These are phyloP conservation scores for Pseudogymnoascus sp. DNA, from an alignment of 2,329 filamentous ascomycete genomes.

Conservation along the genomic window DNA sequence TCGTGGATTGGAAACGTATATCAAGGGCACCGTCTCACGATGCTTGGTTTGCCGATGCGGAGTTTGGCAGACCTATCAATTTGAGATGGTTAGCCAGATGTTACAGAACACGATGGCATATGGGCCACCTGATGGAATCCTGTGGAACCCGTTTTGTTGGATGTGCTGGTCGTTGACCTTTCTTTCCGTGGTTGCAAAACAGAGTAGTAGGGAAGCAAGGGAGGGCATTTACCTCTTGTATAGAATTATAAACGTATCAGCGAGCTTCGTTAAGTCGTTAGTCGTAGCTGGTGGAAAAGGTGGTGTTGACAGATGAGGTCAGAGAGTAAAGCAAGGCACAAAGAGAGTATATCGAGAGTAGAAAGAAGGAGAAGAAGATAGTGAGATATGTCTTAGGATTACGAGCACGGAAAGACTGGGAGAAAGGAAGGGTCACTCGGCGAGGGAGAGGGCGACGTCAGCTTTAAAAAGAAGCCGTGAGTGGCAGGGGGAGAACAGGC, in stretches of 20 bases:
- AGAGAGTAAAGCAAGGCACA: not conserved
- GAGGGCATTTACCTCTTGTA: not conserved
- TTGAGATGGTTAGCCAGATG: constrained; percentile 1
- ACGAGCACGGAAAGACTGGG: not conserved
- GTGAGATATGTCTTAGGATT: constrained; percentile 4
- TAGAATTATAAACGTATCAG: not conserved
- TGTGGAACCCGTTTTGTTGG: not conserved
- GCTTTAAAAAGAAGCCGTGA: constrained; percentile 1
- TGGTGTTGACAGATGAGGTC: not conserved
- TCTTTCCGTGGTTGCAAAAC: not conserved
- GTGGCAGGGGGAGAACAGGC: not conserved
- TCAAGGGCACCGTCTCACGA: not conserved
- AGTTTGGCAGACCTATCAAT: not conserved
- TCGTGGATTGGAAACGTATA: not conserved
- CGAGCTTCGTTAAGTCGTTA: not conserved
- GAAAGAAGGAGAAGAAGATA: not conserved
- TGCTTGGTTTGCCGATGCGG: not conserved
- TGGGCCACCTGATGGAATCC: not conserved
- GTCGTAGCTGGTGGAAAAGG: not conserved
- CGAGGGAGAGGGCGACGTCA: not conserved
- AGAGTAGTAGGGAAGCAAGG: not conserved
- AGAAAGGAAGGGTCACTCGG: not conserved
- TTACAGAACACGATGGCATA: constrained; percentile 1
- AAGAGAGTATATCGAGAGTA: not conserved
- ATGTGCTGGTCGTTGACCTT: not conserved